Base-by-base conservation (phyloP, 495 filamentous ascomycete genomes). In the Zalerion maritima region DNA sequence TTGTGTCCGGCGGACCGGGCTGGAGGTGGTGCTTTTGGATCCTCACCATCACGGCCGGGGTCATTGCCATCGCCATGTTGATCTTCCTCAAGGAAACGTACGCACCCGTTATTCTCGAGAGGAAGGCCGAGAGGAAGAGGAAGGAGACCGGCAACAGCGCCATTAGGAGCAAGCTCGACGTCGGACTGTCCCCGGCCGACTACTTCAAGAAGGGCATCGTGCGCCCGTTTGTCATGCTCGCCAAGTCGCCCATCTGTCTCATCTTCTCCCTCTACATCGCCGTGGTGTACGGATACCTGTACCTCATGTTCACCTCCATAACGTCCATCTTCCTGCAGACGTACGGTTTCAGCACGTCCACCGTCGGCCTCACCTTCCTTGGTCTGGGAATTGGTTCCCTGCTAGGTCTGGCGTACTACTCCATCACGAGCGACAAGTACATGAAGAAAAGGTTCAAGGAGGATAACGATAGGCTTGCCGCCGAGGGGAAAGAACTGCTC, bases 1-100 rank as follows among this genome's bases (percentile, higher is more conserved):
- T 69, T 37, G 31, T 76, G 5, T 60, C 18, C 43, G 69, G 34
- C 22, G 53, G 6, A 36, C 54, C 7, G 57, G 57, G 14, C 1
- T 81, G 77, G 78, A 59, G 75, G 21, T 83, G 77, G 78, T 55
- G 69, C 15, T 81, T 83, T 54, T 69, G 65, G 46, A 52, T 63
- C 5, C 70, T 69, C 6, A 66, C 72, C 1, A 75, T 44, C 11
- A 10, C 42, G 14, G 38, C 37, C 19, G 58, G 52, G 25, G 18
- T 43, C 36, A 35, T 57, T 18, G 43, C 53, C 26, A 31, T 67
- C 25, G 24, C 55, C 0, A 38, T 47, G 10, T 41, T 57, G 16
- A 28, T 71, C 12, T 64, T 69, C 32, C 50, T 76, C 16, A 60
- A 57, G 2, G 78, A 84, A 46, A 76, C 78, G 0, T 81, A 79